Base-by-base conservation (phyloP, 306 rosid species). In the Malus orientalis region DNA sequence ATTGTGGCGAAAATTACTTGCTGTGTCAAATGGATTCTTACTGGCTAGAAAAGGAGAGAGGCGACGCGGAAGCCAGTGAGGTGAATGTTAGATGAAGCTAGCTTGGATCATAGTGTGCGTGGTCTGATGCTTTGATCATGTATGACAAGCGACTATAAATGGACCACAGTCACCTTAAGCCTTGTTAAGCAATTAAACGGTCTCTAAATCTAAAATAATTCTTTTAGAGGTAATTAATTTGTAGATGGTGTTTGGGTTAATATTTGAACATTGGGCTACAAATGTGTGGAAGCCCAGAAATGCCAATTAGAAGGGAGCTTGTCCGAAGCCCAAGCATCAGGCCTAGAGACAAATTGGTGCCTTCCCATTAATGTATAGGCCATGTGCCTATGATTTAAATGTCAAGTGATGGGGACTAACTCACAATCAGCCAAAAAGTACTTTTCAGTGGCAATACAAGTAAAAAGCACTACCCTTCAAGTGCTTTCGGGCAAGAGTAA, bases 41-140 rank as follows among this genome's bases (percentile, higher is more conserved):
- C 49, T 19, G n/a, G 70, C 70, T 36, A 66, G 29, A 33, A 62
- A 47, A 66, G 49, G 15, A 70, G 42, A 67, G 57, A 73, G 63
- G 67, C 19, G 75, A 84, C 74, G 79, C 79, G 80, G 79, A 80
- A 71, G 79, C 70, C 70, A 18, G 70, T 20, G 70, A 66, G 53
- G 74, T 62, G 61, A 78, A 62, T 12, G 42, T 54, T 38, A 22
- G 44, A 47, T 51, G 4, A 36, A 66, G 16, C 47, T 66, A 2
- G 4, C 38, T 30, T 22, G 70, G 70, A 66, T 47, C 70, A 19
- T 25, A 66, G 27, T 65, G 70, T 49, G 15, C 54, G 54, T 51
- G 55, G 55, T 16, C 8, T 36, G 22, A 22, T 36, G 70, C 18
- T 30, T 29, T 42, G 5, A 53, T 44, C 78, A 47, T 61, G 32